Conservation (phyloP, 139 green algal genomes). For the Axilococcus clingmanii region DNA sequence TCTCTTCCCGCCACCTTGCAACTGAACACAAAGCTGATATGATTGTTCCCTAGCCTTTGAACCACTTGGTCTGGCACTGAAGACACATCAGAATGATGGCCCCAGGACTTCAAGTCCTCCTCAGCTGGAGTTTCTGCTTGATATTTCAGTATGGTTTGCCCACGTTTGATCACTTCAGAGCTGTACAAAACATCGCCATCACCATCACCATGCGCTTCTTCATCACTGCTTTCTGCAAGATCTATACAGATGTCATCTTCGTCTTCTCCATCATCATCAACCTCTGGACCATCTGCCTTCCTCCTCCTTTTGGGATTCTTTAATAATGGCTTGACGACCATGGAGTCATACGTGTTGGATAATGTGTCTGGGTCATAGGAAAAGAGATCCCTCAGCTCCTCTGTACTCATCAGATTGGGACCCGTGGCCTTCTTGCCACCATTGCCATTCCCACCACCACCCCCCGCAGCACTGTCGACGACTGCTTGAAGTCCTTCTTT, state of each 20-base stretch:
- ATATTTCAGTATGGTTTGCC: background rate
- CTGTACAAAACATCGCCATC: background rate
- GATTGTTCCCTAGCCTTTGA: conserved; percentile 23
- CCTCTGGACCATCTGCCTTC: background rate
- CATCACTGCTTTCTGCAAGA: conserved; percentile 1
- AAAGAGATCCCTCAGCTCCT: conserved; percentile 94
- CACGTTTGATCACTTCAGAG: background rate
- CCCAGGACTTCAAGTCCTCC: conserved; percentile 87
- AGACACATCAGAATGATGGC: conserved; percentile 59
- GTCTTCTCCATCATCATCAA: background rate
- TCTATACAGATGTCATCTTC: background rate
- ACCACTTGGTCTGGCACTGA: conserved; percentile 77
- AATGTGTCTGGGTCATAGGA: conserved; percentile 37
- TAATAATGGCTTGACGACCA: conserved; percentile 19
- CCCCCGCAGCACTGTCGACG: conserved; percentile 9
- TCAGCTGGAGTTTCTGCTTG: conserved; percentile 80
- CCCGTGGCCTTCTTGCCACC: background rate
- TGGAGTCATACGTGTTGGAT: conserved; percentile 75
- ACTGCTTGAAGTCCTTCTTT: conserved; percentile 64
- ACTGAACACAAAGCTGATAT: conserved; percentile 85
- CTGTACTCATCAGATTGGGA: conserved; percentile 60
- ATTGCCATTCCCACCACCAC: conserved; percentile 12
- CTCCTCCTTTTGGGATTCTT: background rate
- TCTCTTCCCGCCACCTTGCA: conserved; percentile 50
- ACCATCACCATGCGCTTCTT: background rate